Evolutionary conservation across 2,329 filamentous ascomycete genomes (phyloP), one percentile per base, ranked within the genome.

Genomic region (Chaetoscypha palmicola): DNA sequence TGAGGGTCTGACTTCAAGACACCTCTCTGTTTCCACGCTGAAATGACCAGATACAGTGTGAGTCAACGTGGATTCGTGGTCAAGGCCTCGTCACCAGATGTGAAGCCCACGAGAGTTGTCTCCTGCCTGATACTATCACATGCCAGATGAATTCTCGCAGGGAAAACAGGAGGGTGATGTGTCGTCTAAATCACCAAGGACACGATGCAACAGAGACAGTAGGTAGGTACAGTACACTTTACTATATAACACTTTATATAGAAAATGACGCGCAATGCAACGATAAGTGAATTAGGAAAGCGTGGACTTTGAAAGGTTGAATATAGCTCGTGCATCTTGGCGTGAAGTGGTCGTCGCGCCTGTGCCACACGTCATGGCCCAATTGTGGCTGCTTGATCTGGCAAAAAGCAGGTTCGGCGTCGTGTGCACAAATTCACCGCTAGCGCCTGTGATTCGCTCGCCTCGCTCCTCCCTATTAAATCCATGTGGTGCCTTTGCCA

Each of bases 71-170:
- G 38, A 5, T 21, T 30, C 23, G 40, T 43, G 32, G 43, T 21
- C 24, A 17, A 34, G 35, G 24, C 23, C 14, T 46, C 41, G 47
- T 52, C 47, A 52, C 34, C 43, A 34, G 49, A 48, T 52, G 41
- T 30, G 41, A 31, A 23, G 11, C 30, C 41, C 43, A 46, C 21
- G 39, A 52, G 32, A 46, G 31, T 30, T 32, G 38, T 37, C 38
- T 35, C 42, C 47, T 52, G 44, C 39, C 47, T 53, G 51, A 53
- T 42, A 32, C 42, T 19, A 55, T 55, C 53, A 55, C 53, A 55
- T 55, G 53, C 39, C 33, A 48, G 50, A 48, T 44, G 43, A 26
- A 44, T 21, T 32, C 16, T 8, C 2, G 39, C 34, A 38, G 41
- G 30, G 28, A 40, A 37, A 23, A 21, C n/a, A 41, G 21, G n/a